Base-by-base conservation (phyloP, 768 basidiomycete species). In the Cyclocybe aegerita region DNA sequence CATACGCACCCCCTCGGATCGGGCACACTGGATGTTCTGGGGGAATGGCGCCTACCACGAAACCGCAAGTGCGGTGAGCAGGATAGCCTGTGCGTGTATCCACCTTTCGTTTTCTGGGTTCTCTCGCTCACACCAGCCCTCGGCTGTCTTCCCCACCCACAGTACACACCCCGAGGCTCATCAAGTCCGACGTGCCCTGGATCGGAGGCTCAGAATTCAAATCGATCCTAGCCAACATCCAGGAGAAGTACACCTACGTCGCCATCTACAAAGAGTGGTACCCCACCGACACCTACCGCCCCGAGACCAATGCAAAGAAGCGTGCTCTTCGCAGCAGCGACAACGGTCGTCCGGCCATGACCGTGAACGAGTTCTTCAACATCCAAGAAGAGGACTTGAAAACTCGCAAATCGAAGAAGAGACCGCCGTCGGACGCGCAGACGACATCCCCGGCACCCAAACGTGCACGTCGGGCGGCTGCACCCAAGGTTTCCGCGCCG, bases 1-100 rank as follows among this genome's bases (percentile, higher is more conserved):
- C 9, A 77, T 84, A 56, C 75, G 80, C 57, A 69, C 71, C 42
- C 78, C 77, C 11, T 70, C 72, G 30, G 77, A 84, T 62, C 76
- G 76, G 10, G 79, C 75, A 5, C 83, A 85, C 58, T 81, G 80
- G 78, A 65, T 81, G n/a, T 79, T 87, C 61, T 87, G 85, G 85
- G 75, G 72, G 40, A 73, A 71, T 53, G 74, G 73, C 42, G 70
- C 73, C 58, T 78, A 77, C 60, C 64, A 60, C 49, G 64, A 63
- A 16, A 83, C 81, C 12, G 81, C 81, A 11, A 64, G 65, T n/a
- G 61, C 76, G 48, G 79, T 87, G 31, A 75, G 81, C 60, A 73
- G 71, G 39, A 70, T 84, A 48, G 66, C 79, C 44, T 66, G 85
- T 85, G 62, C 60, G 83, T 78, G 8, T 15, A 36, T 32, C 15